A percentile compares a stretch with the other conserved stretches of the same genome.
These are phyloP conservation scores for Rutstroemia sp. DNA, from an alignment of 2,329 filamentous ascomycete genomes.

Conservation along the genomic window DNA sequence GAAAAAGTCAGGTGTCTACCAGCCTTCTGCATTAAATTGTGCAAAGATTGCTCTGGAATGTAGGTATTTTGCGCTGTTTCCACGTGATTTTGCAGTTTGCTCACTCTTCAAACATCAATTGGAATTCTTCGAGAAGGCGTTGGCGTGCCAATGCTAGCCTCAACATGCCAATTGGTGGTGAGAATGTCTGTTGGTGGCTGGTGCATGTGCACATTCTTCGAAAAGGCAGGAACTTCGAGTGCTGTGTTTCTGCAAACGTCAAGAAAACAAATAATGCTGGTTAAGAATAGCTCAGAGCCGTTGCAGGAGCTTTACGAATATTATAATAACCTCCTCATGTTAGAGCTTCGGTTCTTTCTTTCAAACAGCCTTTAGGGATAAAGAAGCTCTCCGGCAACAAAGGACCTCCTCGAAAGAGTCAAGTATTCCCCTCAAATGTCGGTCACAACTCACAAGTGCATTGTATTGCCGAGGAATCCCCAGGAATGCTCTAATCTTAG, in stretches of 20 bases:
- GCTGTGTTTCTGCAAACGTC: slow-evolving; percentile 6
- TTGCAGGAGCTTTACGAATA: background rate
- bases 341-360: background rate
- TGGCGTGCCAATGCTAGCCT: slow-evolving; percentile 9
- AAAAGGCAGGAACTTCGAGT: background rate
- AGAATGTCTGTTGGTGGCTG: background rate
- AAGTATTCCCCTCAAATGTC: background rate
- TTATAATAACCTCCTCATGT: slow-evolving; percentile 1
- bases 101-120: slow-evolving; percentile 8
- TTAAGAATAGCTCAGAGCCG: background rate
- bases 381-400: background rate
- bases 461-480: background rate
- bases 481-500: background rate
- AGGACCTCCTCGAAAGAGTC: background rate
- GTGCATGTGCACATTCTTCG: slow-evolving; percentile 11
- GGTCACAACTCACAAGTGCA: background rate
- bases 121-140: slow-evolving; percentile 10
- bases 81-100: slow-evolving; percentile 8
- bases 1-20: slow-evolving; percentile 18
- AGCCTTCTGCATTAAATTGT: slow-evolving; percentile 23
- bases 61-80: slow-evolving; percentile 8
- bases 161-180: background rate
- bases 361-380: background rate
- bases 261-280: background rate
- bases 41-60: slow-evolving; percentile 16